Percentiles rank a stretch among this genome's conserved stretches.
Conservation (phyloP, 2,329 filamentous ascomycete genomes). For the Colletotrichum sp. region DNA sequence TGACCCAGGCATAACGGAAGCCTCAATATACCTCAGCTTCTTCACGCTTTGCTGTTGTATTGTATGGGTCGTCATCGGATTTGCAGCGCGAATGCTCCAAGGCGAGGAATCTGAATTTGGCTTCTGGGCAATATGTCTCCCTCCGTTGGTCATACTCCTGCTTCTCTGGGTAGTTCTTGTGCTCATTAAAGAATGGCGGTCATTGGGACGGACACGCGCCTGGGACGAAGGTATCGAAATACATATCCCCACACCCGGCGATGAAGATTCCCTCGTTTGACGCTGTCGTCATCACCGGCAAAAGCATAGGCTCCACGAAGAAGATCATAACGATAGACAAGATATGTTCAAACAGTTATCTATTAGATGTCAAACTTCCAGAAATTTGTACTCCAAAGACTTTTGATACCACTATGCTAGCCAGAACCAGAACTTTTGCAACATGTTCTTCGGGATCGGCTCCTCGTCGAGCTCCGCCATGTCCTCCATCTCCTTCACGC, state of each 20-base stretch:
- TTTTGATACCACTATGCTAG: slow-evolving; percentile 40
- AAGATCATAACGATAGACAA: background rate
- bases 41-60: background rate
- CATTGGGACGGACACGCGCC: background rate
- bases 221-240: background rate
- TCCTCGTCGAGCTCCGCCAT: slow-evolving; percentile 52
- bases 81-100: background rate
- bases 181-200: background rate
- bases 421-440: slow-evolving; percentile 63
- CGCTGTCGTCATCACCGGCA: fast-evolving
- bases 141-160: background rate
- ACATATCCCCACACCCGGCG: background rate
- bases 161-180: background rate
- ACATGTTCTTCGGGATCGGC: slow-evolving; percentile 54
- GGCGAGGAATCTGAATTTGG: background rate
- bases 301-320: background rate
- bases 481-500: slow-evolving; percentile 68
- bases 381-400: background rate
- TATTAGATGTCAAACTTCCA: background rate
- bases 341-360: background rate
- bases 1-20: background rate
- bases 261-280: background rate
- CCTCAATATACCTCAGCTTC: background rate
- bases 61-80: background rate
- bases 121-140: background rate